Evolutionary conservation across 2,329 filamentous ascomycete genomes (phyloP), one percentile per base, ranked within the genome.

Genomic region (Falciphora oryzae): DNA sequence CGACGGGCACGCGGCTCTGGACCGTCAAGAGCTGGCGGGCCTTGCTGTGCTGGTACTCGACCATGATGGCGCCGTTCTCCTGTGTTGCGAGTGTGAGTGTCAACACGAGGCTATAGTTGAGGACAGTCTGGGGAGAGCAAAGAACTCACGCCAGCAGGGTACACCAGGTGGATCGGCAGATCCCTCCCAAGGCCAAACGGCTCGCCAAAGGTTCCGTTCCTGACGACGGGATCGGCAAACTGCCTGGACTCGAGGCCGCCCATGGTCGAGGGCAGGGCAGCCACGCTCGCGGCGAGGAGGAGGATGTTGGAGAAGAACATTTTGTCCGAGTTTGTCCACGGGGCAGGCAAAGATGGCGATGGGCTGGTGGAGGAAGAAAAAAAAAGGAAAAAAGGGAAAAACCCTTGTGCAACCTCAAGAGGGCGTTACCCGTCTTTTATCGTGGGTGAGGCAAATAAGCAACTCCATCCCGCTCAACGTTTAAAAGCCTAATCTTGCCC

Each of bases 11-110:
- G 25, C 60, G 60, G 44, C 28, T 53, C 14, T 27, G 27, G 27
- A 28, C 31, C 27, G 60, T 53, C 27, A 62, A 27, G 1, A 56
- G n/a, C 16, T 27, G 18, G 31, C 61, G 63, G 10, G 64, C 64
- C 57, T 63, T 63, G 59, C 61, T 57, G 31, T 59, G 61, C 18
- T 64, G 63, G 29, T 59, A 63, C 57, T 64, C 64, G 32, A 61
- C 59, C 25, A 62, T 27, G 32, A 65, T 53, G 60, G 63, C 63
- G n/a, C 32, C 53, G 59, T 61, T 60, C n/a, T 53, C 4, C 60
- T 57, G 25, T 57, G 44, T 58, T 31, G 29, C 18, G 28, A 31
- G 61, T 27, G 38, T 27, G 11, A 31, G 27, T 44, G 6, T 56
- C 38, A 31, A 38, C 3, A 4, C 13, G n/a, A 61, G 14, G 22